Percentiles rank a stretch among this genome's conserved stretches.
These are phyloP conservation scores for Malus sieversii DNA, from an alignment of 306 rosid genomes.

Conservation along the genomic window DNA sequence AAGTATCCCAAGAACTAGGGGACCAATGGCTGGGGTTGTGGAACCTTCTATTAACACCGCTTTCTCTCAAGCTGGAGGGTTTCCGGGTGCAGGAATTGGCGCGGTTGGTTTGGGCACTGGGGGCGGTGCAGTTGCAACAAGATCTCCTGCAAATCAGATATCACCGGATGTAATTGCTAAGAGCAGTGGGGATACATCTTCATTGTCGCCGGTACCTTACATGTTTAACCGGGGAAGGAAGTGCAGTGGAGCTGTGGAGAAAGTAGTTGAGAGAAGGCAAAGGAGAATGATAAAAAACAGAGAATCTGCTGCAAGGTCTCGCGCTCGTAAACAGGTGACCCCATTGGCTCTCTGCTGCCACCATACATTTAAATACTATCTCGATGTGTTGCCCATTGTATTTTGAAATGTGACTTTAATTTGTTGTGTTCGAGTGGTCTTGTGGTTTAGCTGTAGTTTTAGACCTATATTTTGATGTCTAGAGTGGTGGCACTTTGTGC, in stretches of 20 bases:
- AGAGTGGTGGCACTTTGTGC: neutral
- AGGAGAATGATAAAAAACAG: slow-evolving; percentile 93
- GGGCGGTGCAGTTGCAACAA: slow-evolving; percentile 28
- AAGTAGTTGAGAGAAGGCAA: slow-evolving; percentile 91
- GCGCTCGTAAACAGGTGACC: slow-evolving; percentile 95
- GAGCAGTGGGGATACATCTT: slow-evolving; percentile 24
- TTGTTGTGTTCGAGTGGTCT: neutral
- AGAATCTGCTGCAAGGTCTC: slow-evolving; percentile 96
- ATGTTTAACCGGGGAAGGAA: slow-evolving; percentile 64
- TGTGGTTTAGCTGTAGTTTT: neutral
- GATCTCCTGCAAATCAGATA: slow-evolving; percentile 46
- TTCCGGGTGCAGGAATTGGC: slow-evolving; percentile 31
- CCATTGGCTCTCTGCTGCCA: neutral
- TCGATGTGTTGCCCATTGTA: neutral
- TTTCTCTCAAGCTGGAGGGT: slow-evolving; percentile 32
- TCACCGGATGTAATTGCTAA: slow-evolving; percentile 47
- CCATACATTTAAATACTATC: neutral
- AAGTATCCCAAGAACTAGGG: slow-evolving; percentile 37
- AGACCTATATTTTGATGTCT: neutral
- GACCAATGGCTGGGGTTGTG: slow-evolving; percentile 30
- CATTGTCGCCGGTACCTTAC: slow-evolving; percentile 63
- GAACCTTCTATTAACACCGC: slow-evolving; percentile 47
- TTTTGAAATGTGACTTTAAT: neutral
- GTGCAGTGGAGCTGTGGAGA: slow-evolving; percentile 48
- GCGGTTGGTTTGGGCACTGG: slow-evolving; percentile 40